Base-by-base conservation (phyloP, 345 rosid species). In the Brassica nigra region DNA sequence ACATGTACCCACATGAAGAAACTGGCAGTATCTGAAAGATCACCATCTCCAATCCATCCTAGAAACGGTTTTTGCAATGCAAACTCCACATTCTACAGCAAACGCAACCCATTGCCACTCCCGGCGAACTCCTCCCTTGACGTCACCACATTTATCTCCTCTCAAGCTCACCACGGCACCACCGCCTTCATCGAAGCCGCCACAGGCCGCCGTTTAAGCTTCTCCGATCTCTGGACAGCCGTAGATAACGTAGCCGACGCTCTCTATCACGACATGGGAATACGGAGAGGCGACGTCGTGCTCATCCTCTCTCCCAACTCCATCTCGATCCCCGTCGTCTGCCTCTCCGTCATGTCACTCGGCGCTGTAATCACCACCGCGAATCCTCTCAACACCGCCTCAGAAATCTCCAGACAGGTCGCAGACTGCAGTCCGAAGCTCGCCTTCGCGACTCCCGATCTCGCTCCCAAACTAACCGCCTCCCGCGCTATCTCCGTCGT, bases 321-420 rank as follows among this genome's bases (percentile, higher is more conserved):
- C 68, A 76, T 92, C 74, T 89, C 62, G 86, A 86, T 94, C 83
- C 97, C 98, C 18, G 20, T 92, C 57, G 86, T 92, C 62, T 88
- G 89, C 71, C 93, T 92, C 80, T 81, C 98, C 59, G 92, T 92
- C 37, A 86, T 94, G 97, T 90, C 96, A 2, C 85, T 94, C 5
- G 98, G 97, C 14, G 96, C 98, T 36, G 63, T 94, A 11, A 81
- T 94, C 83, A 94, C 94, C 79, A 92, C 98, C 73, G 86, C 91
- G 39, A 94, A 92, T 36, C 96, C 97, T 52, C 94, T 94, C 70
- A 91, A 90, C 86, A 94, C 95, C n/a, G 65, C 88, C 2, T 15
- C 73, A 11, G 98, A 94, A 63, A 89, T 94, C 74, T 82, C 88
- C 54, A 86, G 81, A 68, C 98, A 94, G 77, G 84, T 88, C 49